Conservation (phyloP, 371 early-diverging fungal genomes). For the Lichtheimia corymbifera region DNA sequence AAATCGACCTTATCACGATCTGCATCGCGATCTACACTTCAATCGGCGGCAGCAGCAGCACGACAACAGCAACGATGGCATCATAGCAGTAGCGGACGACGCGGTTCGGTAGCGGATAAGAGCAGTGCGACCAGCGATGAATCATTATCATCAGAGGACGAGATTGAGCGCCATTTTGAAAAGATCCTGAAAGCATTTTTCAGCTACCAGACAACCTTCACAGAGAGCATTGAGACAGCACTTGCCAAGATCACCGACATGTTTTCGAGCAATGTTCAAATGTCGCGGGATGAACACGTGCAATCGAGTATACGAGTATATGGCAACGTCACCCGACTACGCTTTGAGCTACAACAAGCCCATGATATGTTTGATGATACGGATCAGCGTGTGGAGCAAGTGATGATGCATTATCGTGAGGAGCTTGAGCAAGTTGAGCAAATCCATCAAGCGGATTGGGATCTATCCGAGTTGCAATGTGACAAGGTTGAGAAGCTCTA, state of each 20-base stretch:
- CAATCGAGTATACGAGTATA: conserved; percentile 16
- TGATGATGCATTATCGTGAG: conserved; percentile 55
- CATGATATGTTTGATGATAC: conserved; percentile 61
- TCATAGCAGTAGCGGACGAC: not conserved
- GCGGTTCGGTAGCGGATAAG: conserved; percentile 1
- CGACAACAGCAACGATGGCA: conserved; percentile 2
- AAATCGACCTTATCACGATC: conserved; percentile 18
- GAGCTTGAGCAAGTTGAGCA: conserved; percentile 56
- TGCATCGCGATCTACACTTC: conserved; percentile 20
- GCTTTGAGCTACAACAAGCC: conserved; percentile 54
- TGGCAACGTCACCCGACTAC: conserved; percentile 38
- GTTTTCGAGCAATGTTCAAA: conserved; percentile 26
- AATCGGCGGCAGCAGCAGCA: conserved; percentile 13
- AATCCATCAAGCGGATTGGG: conserved; percentile 45
- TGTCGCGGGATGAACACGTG: conserved; percentile 4
- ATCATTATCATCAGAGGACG: conserved; percentile 3
- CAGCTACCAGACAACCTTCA: conserved; percentile 57
- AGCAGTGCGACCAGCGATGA: conserved; percentile 7
- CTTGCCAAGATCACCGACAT: conserved; percentile 57
- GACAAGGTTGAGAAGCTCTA: conserved; percentile 44
- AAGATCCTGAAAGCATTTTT: conserved; percentile 55
- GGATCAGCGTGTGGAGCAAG: conserved; percentile 53
- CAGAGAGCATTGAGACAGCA: conserved; percentile 53
- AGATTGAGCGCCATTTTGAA: conserved; percentile 53
- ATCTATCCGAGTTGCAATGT: conserved; percentile 39